Evolutionary conservation across 768 basidiomycete genomes (phyloP).

Genomic region (Trametes meyenii): DNA sequence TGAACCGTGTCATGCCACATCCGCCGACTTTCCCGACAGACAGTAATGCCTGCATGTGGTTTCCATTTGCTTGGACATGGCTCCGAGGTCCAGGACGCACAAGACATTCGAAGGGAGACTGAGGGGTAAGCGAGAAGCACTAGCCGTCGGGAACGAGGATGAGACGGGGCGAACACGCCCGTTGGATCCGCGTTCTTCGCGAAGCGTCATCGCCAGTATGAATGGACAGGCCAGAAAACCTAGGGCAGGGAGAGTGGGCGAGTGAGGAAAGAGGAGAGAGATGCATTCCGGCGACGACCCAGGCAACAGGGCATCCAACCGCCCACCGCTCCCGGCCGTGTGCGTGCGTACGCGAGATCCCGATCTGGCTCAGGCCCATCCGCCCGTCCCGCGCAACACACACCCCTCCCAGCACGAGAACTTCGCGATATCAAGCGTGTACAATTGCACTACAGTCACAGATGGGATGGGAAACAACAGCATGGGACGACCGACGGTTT

Average conservation of each 20-base stretch:
- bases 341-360: not conserved
- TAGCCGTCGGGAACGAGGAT: no score
- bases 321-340: constrained; percentile 2
- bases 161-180: not conserved
- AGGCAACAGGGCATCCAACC: not conserved
- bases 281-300: not conserved
- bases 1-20: no score
- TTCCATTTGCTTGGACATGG: no score
- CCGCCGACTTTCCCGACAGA: no score
- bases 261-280: not conserved
- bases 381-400: not conserved
- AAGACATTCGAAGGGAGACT: no score
- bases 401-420: not conserved
- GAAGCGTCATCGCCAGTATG: not conserved
- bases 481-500: constrained; percentile 8
- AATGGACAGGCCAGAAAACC: not conserved
- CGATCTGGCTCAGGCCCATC: not conserved
- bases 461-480: constrained; percentile 9
- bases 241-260: not conserved
- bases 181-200: not conserved
- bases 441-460: constrained; percentile 17
- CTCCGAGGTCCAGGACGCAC: no score
- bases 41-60: no score
- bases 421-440: not conserved
- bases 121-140: no score